Base-by-base conservation (phyloP, 23 red algal genomes). In the Cyanidium caldarium region DNA sequence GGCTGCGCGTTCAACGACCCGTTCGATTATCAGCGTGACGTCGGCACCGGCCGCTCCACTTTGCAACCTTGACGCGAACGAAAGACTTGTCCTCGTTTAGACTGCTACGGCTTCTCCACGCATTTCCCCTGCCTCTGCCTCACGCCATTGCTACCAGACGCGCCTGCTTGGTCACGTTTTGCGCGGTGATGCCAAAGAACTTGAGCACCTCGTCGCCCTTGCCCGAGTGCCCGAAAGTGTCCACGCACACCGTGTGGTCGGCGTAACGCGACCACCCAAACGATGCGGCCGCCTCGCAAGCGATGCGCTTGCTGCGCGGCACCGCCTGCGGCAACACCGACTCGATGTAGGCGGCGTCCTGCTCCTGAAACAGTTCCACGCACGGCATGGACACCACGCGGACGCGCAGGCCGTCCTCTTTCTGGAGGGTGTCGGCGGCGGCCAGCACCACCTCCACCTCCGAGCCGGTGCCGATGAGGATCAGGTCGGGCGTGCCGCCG, bases 321-420 rank as follows among this genome's bases (percentile, higher is more conserved):
- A 57, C 65, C 17, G 73, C 75, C 28, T 58, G 38, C 1, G 90
- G 90, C 37, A 95, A 42, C 12, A 87, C 73, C 0, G 38, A 65
- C 37, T 87, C 75, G 26, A 77, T 30, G 61, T 95, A 95, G 13
- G 19, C 82, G 29, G 36, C 78, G 33, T 65, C 46, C 74, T 95
- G 89, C 33, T 81, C 34, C 25, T 72, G 61, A 34, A 95, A 95
- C 42, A 77, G 57, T 45, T 87, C 82, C 89, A 77, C 79, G 69
- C 89, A 95, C 30, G 89, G 89, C 67, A 95, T 67, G 19, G 89
- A 95, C 35, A 95, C 89, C 16, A 95, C 83, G 19, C 75, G 75
- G 0, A 91, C 67, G 20, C 40, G 44, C 73, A 80, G 73, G 45
- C 75, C 81, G 42, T 80, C 75, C 35, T 67, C 29, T 5, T 16